These are phyloP conservation scores for Candida labiduridarum DNA, from an alignment of 1,139 yeast species.

Conservation along the genomic window DNA sequence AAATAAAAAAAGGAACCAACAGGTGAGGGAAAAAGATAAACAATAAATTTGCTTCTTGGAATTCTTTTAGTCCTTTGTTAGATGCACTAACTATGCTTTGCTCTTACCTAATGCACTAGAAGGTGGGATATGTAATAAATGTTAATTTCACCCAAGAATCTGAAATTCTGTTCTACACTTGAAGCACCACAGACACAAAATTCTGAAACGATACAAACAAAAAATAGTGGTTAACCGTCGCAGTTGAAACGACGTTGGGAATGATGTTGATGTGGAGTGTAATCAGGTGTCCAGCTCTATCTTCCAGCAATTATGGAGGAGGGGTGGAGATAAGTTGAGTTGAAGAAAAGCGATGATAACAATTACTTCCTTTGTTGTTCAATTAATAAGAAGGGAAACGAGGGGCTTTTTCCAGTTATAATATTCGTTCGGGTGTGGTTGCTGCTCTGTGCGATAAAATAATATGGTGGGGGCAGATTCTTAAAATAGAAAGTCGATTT, in stretches of 20 bases:
- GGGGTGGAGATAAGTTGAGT: too few relatives aligned
- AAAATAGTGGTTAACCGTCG: background rate
- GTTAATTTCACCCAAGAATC: background rate
- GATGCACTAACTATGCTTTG: too few relatives aligned
- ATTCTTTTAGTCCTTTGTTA: background rate
- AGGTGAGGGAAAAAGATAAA: background rate
- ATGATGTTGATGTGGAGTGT: too few relatives aligned
- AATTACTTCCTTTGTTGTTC: too few relatives aligned
- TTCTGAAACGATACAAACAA: background rate
- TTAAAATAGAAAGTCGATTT: background rate
- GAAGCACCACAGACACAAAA: conserved; percentile 1
- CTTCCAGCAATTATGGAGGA: too few relatives aligned
- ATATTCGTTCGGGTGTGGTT: background rate
- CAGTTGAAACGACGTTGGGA: too few relatives aligned
- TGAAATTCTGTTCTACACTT: background rate
- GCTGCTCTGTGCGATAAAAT: background rate
- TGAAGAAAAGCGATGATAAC: too few relatives aligned
- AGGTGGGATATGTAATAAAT: background rate
- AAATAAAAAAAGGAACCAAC: background rate
- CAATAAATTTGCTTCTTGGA: background rate
- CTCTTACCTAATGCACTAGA: background rate
- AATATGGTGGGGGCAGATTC: background rate
- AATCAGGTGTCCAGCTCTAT: too few relatives aligned
- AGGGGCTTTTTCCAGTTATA: background rate
- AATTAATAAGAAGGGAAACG: background rate